Percentiles rank a stretch among this genome's conserved stretches.
Conservation (phyloP, 768 basidiomycete species). For the Mycena metata region DNA sequence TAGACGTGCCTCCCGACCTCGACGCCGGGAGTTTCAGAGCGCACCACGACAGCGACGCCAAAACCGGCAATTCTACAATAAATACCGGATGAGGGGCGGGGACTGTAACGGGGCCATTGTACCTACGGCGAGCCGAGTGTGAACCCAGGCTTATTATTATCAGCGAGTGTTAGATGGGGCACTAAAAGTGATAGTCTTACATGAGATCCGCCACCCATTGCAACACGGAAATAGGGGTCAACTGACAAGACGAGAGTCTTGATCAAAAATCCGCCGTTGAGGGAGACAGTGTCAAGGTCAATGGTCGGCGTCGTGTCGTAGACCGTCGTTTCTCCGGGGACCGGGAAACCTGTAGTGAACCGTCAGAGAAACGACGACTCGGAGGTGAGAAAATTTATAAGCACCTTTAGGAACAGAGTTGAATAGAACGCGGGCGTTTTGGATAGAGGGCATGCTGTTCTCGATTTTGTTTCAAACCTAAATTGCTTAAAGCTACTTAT, state of each 20-base stretch:
- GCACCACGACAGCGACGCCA: constrained; percentile 42
- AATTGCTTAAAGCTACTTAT: too few relatives aligned
- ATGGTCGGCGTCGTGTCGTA: not conserved
- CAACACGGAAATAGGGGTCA: not conserved
- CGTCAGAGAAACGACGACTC: not conserved
- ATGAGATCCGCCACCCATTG: not conserved
- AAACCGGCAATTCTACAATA: constrained; percentile 33
- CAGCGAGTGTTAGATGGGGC: not conserved
- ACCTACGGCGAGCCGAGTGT: not conserved
- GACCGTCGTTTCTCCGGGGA: not conserved
- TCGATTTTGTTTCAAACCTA: too few relatives aligned
- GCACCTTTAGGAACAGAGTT: not conserved
- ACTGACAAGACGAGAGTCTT: not conserved
- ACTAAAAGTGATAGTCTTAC: not conserved
- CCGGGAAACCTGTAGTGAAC: not conserved
- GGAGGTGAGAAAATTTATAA: too few relatives aligned
- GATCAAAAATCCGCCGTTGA: not conserved
- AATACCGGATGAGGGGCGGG: not conserved
- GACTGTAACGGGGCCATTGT: not conserved
- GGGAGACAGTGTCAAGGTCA: not conserved
- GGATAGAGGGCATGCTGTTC: not conserved
- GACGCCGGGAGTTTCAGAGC: constrained; percentile 39
- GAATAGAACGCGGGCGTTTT: constrained; percentile 1
- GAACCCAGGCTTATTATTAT: not conserved
- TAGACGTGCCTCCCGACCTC: constrained; percentile 51